Percentiles rank a stretch among this genome's conserved stretches.
These are phyloP conservation scores for Nakazawaea peltata DNA, from an alignment of 805 yeast genomes.

Conservation along the genomic window DNA sequence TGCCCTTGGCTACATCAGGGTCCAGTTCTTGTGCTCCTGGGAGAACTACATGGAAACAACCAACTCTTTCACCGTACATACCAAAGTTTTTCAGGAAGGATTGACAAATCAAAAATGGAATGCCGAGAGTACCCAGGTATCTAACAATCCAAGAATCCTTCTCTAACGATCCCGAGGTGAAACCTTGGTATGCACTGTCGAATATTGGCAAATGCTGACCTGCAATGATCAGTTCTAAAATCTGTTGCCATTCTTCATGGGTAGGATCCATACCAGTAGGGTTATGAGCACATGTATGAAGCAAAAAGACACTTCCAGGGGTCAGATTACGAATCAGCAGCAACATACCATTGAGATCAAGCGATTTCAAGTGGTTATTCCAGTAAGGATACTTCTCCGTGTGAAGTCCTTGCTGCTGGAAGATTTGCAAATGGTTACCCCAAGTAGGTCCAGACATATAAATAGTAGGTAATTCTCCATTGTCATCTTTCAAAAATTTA, in stretches of 20 bases:
- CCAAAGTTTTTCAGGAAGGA: constrained; percentile 96
- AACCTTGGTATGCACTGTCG: constrained; percentile 95
- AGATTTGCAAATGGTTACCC: constrained; percentile 87
- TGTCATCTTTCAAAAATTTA: constrained; percentile 45
- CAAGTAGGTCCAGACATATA: constrained; percentile 86
- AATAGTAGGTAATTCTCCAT: constrained; percentile 29
- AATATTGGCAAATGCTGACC: constrained; percentile 69
- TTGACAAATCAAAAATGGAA: constrained; percentile 64
- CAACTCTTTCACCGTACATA: constrained; percentile 90
- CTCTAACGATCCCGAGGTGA: constrained; percentile 77
- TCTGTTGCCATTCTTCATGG: constrained; percentile 69
- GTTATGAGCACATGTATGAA: constrained; percentile 96
- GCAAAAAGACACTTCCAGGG: constrained; percentile 56
- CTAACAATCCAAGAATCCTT: constrained; percentile 51
- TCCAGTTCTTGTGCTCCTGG: constrained; percentile 37
- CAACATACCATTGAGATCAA: constrained; percentile 60
- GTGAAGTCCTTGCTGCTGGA: constrained; percentile 62
- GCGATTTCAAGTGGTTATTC: constrained; percentile 48
- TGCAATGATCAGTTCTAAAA: constrained; percentile 52
- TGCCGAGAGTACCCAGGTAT: constrained; percentile 34
- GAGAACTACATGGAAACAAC: constrained; percentile 57
- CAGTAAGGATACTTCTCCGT: constrained; percentile 65
- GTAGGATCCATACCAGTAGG: constrained; percentile 95
- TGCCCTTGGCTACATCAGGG: no score
- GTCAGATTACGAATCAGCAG: constrained; percentile 47